Percentiles rank a stretch among this genome's conserved stretches.
Evolutionary conservation across 495 filamentous ascomycete species (phyloP).

Genomic region (Aspergillus bertholletiae): DNA sequence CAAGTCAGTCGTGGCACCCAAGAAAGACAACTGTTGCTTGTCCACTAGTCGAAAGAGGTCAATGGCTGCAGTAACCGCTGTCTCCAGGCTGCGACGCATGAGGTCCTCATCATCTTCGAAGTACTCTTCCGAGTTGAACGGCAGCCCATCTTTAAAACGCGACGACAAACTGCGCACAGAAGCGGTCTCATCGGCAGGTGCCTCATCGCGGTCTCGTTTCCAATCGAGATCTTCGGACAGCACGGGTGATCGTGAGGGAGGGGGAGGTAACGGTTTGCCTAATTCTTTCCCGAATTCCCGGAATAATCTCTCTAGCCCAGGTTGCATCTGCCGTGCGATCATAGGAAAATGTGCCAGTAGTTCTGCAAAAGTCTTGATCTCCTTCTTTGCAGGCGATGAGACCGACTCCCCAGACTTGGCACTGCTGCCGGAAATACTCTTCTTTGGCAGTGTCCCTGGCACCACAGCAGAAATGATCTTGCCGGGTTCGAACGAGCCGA

Average conservation of each 20-base stretch:
- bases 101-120: slow-evolving; percentile 83
- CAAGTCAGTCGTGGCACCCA: slow-evolving; percentile 89
- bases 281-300: slow-evolving; percentile 83
- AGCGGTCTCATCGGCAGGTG: slow-evolving; percentile 27
- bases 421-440: slow-evolving; percentile 26
- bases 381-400: slow-evolving; percentile 67
- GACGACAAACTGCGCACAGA: slow-evolving; percentile 37
- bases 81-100: slow-evolving; percentile 83
- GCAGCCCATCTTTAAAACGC: slow-evolving; percentile 31
- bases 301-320: slow-evolving; percentile 85
- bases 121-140: slow-evolving; percentile 48
- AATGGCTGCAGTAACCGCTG: slow-evolving; percentile 86
- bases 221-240: slow-evolving; percentile 27
- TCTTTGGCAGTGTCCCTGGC: slow-evolving; percentile 34
- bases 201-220: slow-evolving; percentile 21
- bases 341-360: slow-evolving; percentile 90
- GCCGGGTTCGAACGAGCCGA: slow-evolving; percentile 76
- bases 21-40: slow-evolving; percentile 86
- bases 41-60: slow-evolving; percentile 95
- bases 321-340: slow-evolving; percentile 96
- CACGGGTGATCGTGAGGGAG: slow-evolving; percentile 58
- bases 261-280: slow-evolving; percentile 77
- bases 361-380: slow-evolving; percentile 86
- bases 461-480: slow-evolving; percentile 61
- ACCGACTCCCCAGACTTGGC: slow-evolving; percentile 32